A percentile compares a stretch with the other conserved stretches of the same genome.
Conservation (phyloP, 1,139 yeast genomes). For the Pichia sp. region DNA sequence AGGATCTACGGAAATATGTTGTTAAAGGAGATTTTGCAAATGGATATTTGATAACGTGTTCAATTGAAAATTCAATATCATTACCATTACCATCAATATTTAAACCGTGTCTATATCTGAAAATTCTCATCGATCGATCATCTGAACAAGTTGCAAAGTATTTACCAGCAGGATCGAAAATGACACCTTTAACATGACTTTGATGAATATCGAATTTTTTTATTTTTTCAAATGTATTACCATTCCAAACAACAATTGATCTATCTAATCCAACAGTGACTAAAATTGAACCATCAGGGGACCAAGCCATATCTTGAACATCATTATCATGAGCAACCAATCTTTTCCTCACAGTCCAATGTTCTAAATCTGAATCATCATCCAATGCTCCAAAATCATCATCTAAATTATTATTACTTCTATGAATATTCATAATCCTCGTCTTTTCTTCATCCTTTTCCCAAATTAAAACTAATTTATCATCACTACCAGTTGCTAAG, state of each 20-base stretch:
- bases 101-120: slow-evolving; percentile 61
- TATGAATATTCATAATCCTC: slow-evolving; percentile 34
- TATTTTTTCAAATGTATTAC: slow-evolving; percentile 81
- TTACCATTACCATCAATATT: slow-evolving; percentile 42
- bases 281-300: slow-evolving; percentile 83
- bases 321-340: slow-evolving; percentile 95
- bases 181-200: slow-evolving; percentile 92
- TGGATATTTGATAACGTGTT: slow-evolving; percentile 75
- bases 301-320: slow-evolving; percentile 96
- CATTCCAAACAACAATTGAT: slow-evolving; percentile 90
- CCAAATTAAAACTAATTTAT: slow-evolving; percentile 86
- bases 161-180: slow-evolving; percentile 96
- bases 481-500: slow-evolving; percentile 93
- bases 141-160: slow-evolving; percentile 96
- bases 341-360: slow-evolving; percentile 89
- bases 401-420: slow-evolving; percentile 50
- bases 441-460: slow-evolving; percentile 68
- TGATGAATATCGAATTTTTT: slow-evolving; percentile 89
- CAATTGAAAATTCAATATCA: slow-evolving; percentile 79
- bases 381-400: slow-evolving; percentile 33
- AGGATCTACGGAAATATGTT: slow-evolving; percentile 82
- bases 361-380: slow-evolving; percentile 57
- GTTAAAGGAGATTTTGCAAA: slow-evolving; percentile 86
- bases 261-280: slow-evolving; percentile 94
- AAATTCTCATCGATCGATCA: slow-evolving; percentile 82